These are phyloP conservation scores for Astrothelium subdiscretum DNA, from an alignment of 495 filamentous ascomycete genomes.

Conservation along the genomic window DNA sequence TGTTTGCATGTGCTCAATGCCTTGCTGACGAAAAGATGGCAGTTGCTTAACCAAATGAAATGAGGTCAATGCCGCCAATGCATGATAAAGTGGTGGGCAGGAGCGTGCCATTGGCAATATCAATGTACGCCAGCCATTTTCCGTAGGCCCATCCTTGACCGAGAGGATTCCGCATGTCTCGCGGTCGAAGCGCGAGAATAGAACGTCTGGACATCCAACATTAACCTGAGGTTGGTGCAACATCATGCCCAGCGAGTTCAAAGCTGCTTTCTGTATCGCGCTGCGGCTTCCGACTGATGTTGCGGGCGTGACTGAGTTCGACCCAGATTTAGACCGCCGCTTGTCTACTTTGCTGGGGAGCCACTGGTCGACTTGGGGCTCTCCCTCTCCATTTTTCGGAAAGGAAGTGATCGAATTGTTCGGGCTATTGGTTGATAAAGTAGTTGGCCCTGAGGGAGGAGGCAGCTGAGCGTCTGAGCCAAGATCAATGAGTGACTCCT, in stretches of 20 bases:
- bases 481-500: background rate
- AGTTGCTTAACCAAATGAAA: conserved; percentile 59
- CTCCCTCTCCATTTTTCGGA: background rate
- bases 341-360: background rate
- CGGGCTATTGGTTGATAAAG: background rate
- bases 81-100: conserved; percentile 61
- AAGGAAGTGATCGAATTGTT: background rate
- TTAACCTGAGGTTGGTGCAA: background rate
- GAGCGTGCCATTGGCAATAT: conserved; percentile 60
- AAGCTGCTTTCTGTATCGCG: background rate
- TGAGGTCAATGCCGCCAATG: conserved; percentile 61
- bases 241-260: background rate
- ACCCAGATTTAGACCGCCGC: background rate
- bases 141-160: conserved; percentile 56
- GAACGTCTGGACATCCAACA: conserved; percentile 44
- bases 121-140: conserved; percentile 69
- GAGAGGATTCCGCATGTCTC: conserved; percentile 69
- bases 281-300: background rate
- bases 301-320: background rate
- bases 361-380: background rate
- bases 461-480: background rate
- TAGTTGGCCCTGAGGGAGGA: background rate
- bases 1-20: conserved; percentile 61
- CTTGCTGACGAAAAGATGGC: conserved; percentile 47
- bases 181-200: conserved; percentile 55